Evolutionary conservation across 805 yeast genomes (phyloP).

Genomic region (Saccharomycopsis oosterbeekiorum): DNA sequence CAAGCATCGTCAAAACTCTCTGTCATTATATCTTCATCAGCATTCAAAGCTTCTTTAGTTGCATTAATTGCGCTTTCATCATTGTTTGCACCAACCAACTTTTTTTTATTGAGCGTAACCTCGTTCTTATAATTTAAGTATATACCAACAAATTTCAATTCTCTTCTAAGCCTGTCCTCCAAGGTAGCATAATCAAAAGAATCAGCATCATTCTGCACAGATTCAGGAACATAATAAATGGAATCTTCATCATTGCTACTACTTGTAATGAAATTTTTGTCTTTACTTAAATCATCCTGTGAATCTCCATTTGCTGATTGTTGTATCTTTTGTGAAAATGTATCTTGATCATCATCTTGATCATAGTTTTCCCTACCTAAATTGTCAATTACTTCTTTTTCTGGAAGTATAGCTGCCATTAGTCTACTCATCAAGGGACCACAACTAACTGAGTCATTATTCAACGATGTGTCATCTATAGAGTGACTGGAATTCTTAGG

Average conservation of each 20-base stretch:
- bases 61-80: slow-evolving; percentile 14
- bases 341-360: slow-evolving; percentile 22
- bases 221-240: slow-evolving; percentile 23
- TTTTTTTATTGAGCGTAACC: slow-evolving; percentile 16
- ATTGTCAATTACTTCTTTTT: slow-evolving; percentile 12
- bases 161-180: slow-evolving; percentile 83
- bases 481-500: slow-evolving; percentile 55
- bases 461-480: slow-evolving; percentile 51
- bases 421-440: slow-evolving; percentile 87
- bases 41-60: not conserved
- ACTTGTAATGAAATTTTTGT: slow-evolving; percentile 18
- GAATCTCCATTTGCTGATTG: slow-evolving; percentile 19
- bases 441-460: slow-evolving; percentile 68
- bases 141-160: slow-evolving; percentile 82
- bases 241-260: slow-evolving; percentile 18
- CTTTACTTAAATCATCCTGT: slow-evolving; percentile 20
- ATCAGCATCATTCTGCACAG: slow-evolving; percentile 21
- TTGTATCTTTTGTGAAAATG: slow-evolving; percentile 21
- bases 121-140: slow-evolving; percentile 52
- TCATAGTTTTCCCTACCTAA: slow-evolving; percentile 16
- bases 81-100: slow-evolving; percentile 20
- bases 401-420: slow-evolving; percentile 65
- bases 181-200: slow-evolving; percentile 58
- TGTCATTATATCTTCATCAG: slow-evolving; percentile 15
- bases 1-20: slow-evolving; percentile 46